Conservation (phyloP, 78 protist genomes). For the Dictyostelium capitatum region DNA sequence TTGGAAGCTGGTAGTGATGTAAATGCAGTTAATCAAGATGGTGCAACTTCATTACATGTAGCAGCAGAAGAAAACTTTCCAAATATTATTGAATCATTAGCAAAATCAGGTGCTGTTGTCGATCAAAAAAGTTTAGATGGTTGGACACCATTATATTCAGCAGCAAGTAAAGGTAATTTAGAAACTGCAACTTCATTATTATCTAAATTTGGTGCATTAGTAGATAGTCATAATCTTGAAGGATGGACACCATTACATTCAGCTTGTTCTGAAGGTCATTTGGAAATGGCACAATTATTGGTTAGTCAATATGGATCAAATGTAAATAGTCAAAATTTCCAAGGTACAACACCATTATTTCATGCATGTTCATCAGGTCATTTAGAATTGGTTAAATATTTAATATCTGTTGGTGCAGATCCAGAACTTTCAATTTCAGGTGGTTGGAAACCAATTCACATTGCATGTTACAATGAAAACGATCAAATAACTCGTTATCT, state of each 20-base stretch:
- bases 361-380: constrained; percentile 55
- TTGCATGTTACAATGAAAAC: constrained; percentile 75
- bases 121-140: constrained; percentile 70
- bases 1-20: constrained; percentile 68
- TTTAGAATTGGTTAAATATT: constrained; percentile 18
- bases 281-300: constrained; percentile 26
- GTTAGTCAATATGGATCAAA: not conserved
- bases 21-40: constrained; percentile 68
- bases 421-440: constrained; percentile 34
- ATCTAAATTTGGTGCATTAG: constrained; percentile 20
- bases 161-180: constrained; percentile 67
- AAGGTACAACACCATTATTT: constrained; percentile 70
- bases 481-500: constrained; percentile 36
- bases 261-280: constrained; percentile 75
- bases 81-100: constrained; percentile 44
- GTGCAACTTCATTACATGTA: constrained; percentile 72
- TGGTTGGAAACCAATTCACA: constrained; percentile 81
- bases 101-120: constrained; percentile 57
- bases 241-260: constrained; percentile 84
- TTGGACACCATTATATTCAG: constrained; percentile 76
- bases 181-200: constrained; percentile 55
- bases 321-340: constrained; percentile 45
- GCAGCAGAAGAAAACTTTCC: constrained; percentile 77
- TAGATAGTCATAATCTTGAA: constrained; percentile 46
- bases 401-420: constrained; percentile 14